Percentiles rank a stretch among this genome's conserved stretches.
Evolutionary conservation across 129 eudicot species (phyloP).

Genomic region (Glebionis coronaria): DNA sequence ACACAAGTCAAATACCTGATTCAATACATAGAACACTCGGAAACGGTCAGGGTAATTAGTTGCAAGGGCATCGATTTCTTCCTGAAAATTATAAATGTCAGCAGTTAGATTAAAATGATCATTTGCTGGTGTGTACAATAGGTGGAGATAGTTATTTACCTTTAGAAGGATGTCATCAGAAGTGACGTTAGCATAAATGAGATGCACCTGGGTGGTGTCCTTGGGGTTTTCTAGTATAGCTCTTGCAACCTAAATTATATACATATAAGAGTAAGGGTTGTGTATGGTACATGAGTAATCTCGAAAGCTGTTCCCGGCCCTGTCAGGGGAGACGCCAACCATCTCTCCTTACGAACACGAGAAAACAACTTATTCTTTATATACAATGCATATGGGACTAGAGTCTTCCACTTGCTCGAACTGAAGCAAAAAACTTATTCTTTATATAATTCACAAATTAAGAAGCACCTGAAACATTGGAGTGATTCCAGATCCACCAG

Average conservation of each 20-base stretch:
- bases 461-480: conserved; percentile 92
- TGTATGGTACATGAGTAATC: too few species aligned
- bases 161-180: conserved; percentile 79
- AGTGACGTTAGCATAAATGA: conserved; percentile 89
- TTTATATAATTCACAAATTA: background rate
- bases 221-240: conserved; percentile 87
- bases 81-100: conserved; percentile 38
- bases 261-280: conserved; percentile 9
- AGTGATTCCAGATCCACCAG: conserved; percentile 98
- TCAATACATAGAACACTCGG: conserved; percentile 72
- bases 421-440: conserved; percentile 11
- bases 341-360: too few species aligned
- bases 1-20: conserved; percentile 50
- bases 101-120: too few species aligned
- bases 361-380: too few species aligned
- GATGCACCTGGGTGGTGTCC: conserved; percentile 81
- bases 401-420: too few species aligned
- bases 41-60: conserved; percentile 58
- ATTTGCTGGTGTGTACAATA: background rate
- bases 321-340: too few species aligned
- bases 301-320: too few species aligned
- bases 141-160: conserved; percentile 33
- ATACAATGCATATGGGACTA: too few species aligned
- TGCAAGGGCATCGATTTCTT: conserved; percentile 64
- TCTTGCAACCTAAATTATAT: conserved; percentile 63